Base-by-base conservation (phyloP, 2,329 filamentous ascomycete genomes). In the Cercospora sp. region DNA sequence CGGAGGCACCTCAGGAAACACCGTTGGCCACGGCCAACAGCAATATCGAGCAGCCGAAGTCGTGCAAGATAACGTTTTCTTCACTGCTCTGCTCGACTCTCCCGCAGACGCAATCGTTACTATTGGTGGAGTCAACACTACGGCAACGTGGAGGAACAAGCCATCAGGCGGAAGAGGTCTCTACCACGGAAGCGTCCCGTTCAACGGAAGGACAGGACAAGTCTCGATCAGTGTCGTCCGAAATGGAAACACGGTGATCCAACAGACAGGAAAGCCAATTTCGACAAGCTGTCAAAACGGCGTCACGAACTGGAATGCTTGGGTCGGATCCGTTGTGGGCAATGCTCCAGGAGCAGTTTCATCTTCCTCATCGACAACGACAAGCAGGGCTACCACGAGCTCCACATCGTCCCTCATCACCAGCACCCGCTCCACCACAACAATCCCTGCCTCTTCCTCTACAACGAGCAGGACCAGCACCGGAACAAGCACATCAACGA, bases 1-100 rank as follows among this genome's bases (percentile, higher is more conserved):
- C 18, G 79, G 80, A 16, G 81, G 81, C 76, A 77, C 78, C 72
- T 77, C 74, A 0, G 72, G 80, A 33, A 75, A 78, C 68, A 78
- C 78, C 5, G 80, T 81, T 10, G 62, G 63, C 28, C 67, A 72
- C 45, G 67, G 67, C 12, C 70, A 72, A 55, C 30, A 64, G 9
- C 64, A 57, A 26, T 71, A 73, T 23, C 40, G 63, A 3, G 71
- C 75, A 1, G 73, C 77, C 2, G 69, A 75, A 4, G 79, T 81
- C n/a, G 79, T 79, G 2, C 73, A 79, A 64, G 82, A 85, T 36
- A 79, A 80, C 10, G 72, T 85, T n/a, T 84, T 82, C 33, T 75
- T 84, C 61, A 78, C 83, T 10, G 75, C 73, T 2, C 68, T 80
- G 20, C 77, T 75, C 55, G 69, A 74, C 10, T 64, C 61, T 1